Conservation (phyloP, 1,284 basidiomycete genomes). For the Pholiota adiposa region DNA sequence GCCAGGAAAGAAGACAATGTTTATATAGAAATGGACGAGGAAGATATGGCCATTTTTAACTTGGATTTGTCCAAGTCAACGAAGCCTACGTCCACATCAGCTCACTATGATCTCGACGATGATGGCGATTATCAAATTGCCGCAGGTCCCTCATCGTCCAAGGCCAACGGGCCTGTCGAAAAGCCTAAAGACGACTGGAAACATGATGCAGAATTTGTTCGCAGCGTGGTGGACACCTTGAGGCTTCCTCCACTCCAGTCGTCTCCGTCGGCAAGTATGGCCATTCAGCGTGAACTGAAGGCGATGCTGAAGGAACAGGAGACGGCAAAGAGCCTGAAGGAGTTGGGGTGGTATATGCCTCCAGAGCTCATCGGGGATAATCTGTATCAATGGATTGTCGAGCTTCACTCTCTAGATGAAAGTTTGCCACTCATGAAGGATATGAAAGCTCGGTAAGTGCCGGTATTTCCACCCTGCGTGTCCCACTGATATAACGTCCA, state of each 20-base stretch:
- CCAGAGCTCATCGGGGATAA: slow-evolving; percentile 62
- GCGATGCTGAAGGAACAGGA: slow-evolving; percentile 62
- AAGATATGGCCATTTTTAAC: slow-evolving; percentile 51
- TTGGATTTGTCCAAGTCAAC: slow-evolving; percentile 19
- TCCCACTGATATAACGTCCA: background rate
- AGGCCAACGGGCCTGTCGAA: slow-evolving; percentile 18
- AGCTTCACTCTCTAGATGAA: slow-evolving; percentile 66
- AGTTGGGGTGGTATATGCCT: slow-evolving; percentile 68
- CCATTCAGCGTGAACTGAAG: slow-evolving; percentile 58
- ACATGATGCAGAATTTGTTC: slow-evolving; percentile 55
- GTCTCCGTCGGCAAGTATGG: slow-evolving; percentile 50
- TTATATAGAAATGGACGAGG: slow-evolving; percentile 50
- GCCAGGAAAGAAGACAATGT: slow-evolving; percentile 42
- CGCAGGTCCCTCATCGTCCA: slow-evolving; percentile 17
- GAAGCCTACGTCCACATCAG: slow-evolving; percentile 13
- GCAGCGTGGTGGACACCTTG: slow-evolving; percentile 42
- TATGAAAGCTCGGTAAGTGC: slow-evolving; percentile 50
- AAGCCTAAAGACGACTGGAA: slow-evolving; percentile 51
- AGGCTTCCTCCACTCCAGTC: slow-evolving; percentile 60
- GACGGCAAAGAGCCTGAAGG: slow-evolving; percentile 45
- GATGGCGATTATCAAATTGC: slow-evolving; percentile 29
- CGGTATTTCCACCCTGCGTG: background rate
- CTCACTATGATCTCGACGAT: slow-evolving; percentile 27
- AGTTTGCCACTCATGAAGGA: slow-evolving; percentile 58
- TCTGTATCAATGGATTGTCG: slow-evolving; percentile 70